A percentile compares a stretch with the other conserved stretches of the same genome.
phyloP scores from a whole-genome alignment of 1,284 basidiomycete genomes.

The Irpex sp. region DNA sequence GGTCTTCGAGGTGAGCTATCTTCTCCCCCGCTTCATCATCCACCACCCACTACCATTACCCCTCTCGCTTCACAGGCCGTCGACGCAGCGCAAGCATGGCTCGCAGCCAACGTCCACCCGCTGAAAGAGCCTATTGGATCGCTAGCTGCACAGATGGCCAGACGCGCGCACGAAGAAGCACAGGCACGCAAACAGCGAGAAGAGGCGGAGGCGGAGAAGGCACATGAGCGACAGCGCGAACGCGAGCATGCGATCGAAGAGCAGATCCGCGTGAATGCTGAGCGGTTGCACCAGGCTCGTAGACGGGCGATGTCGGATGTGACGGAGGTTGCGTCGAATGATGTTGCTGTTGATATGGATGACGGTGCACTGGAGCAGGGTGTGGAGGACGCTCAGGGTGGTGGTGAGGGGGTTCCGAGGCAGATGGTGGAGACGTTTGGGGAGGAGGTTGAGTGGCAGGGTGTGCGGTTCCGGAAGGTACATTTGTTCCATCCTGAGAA shows the following conservation, averaged over 20 bases:
- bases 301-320: constrained; percentile 61
- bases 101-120: constrained; percentile 49
- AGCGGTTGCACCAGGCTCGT: constrained; percentile 51
- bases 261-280: constrained; percentile 55
- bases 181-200: constrained; percentile 41
- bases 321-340: constrained; percentile 48
- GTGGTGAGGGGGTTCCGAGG: not conserved
- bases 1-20: constrained; percentile 57
- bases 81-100: constrained; percentile 65
- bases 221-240: constrained; percentile 38
- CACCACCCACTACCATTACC: not conserved
- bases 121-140: constrained; percentile 58
- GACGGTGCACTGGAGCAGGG: constrained; percentile 28
- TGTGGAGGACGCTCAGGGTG: not conserved
- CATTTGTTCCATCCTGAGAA: constrained; percentile 63
- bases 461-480: constrained; percentile 55
- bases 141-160: constrained; percentile 68
- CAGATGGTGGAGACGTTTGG: constrained; percentile 58
- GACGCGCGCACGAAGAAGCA: constrained; percentile 61
- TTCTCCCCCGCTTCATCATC: too few species aligned
- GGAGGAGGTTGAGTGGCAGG: constrained; percentile 49
- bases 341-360: constrained; percentile 33
- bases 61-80: constrained; percentile 42
- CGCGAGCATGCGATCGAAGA: constrained; percentile 53
- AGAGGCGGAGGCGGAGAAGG: constrained; percentile 43